Conservation (phyloP, 805 yeast species). For the Torulaspora maleeae region DNA sequence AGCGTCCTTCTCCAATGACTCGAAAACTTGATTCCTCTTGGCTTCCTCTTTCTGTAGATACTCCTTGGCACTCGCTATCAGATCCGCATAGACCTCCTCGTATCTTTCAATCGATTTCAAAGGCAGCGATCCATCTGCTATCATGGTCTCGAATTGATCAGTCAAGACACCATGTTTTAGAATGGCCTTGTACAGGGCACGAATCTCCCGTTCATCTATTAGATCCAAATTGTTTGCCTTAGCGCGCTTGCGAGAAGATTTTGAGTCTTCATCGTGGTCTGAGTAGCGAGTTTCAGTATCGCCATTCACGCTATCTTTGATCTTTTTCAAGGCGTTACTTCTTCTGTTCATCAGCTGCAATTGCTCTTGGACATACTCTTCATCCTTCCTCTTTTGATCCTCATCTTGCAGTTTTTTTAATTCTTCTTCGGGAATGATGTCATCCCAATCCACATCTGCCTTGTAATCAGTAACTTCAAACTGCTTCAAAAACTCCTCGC, state of each 20-base stretch:
- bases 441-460: constrained; percentile 99
- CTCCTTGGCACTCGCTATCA: constrained; percentile 56
- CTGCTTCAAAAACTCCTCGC: constrained; percentile 94
- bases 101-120: constrained; percentile 77
- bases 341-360: constrained; percentile 81
- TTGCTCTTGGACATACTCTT: constrained; percentile 81
- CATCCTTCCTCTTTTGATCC: constrained; percentile 82
- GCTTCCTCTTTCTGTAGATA: constrained; percentile 62
- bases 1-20: constrained; percentile 58
- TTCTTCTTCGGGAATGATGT: constrained; percentile 94
- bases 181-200: constrained; percentile 79
- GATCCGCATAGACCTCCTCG: constrained; percentile 69
- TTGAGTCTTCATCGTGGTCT: constrained; percentile 39
- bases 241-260: constrained; percentile 37
- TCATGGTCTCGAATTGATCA: constrained; percentile 74
- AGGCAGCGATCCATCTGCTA: constrained; percentile 84
- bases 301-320: constrained; percentile 42
- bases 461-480: constrained; percentile 98
- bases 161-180: constrained; percentile 75
- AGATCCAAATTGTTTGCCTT: constrained; percentile 46
- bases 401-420: constrained; percentile 83
- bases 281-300: constrained; percentile 42
- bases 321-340: constrained; percentile 63
- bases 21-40: constrained; percentile 51
- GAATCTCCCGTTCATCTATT: constrained; percentile 78